A percentile compares a stretch with the other conserved stretches of the same genome.
phyloP scores from a whole-genome alignment of 2,329 filamentous ascomycete genomes.

The Calonectria honghensis region DNA sequence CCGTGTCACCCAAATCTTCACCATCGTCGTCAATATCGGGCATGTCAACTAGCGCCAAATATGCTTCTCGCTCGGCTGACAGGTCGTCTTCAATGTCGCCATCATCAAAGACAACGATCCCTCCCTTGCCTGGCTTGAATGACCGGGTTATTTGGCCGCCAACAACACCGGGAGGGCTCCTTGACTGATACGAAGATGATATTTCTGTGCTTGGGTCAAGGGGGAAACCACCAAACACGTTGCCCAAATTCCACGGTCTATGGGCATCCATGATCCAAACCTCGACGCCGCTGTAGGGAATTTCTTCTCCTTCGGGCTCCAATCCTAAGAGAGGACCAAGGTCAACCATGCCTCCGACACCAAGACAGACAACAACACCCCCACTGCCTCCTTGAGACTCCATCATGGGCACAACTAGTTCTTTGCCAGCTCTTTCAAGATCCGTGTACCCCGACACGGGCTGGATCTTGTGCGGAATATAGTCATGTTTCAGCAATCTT shows the following conservation, averaged over 20 bases:
- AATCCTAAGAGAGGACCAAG: conserved; percentile 87
- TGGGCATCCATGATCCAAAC: conserved; percentile 96
- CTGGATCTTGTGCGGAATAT: conserved; percentile 97
- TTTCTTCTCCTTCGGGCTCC: conserved; percentile 76
- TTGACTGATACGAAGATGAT: conserved; percentile 67
- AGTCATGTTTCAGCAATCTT: conserved; percentile 95
- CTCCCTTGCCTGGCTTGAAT: conserved; percentile 87
- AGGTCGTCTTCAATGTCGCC: conserved; percentile 94
- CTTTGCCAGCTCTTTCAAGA: conserved; percentile 84
- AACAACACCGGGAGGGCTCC: conserved; percentile 79
- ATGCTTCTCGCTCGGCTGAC: conserved; percentile 84
- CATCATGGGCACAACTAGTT: conserved; percentile 91
- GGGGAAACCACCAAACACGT: conserved; percentile 88
- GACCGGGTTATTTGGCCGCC: conserved; percentile 82
- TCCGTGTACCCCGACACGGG: conserved; percentile 95
- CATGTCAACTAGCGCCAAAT: conserved; percentile 91
- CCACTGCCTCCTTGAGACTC: conserved; percentile 88
- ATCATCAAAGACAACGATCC: conserved; percentile 95
- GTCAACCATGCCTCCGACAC: conserved; percentile 94
- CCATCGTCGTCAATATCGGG: conserved; percentile 88
- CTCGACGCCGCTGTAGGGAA: conserved; percentile 87
- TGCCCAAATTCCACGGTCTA: conserved; percentile 94
- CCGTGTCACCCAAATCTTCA: conserved; percentile 75
- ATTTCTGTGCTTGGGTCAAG: conserved; percentile 70
- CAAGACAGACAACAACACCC: conserved; percentile 92